Conservation (phyloP, 108 stramenopile species). For the Cyclotella baltica region DNA sequence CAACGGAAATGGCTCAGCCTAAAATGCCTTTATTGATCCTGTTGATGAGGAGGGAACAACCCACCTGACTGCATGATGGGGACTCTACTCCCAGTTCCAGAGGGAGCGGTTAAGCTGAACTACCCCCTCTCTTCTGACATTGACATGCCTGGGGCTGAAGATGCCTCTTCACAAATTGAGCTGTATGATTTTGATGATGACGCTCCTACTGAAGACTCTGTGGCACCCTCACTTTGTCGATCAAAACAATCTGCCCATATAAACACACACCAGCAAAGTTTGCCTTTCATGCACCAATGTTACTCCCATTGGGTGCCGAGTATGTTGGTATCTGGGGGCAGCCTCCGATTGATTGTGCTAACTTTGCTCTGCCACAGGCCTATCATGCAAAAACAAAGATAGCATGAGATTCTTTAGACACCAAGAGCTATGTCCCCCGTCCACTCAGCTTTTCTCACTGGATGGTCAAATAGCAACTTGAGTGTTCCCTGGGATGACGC, state of each 20-base stretch:
- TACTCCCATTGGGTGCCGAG: slow-evolving; percentile 6
- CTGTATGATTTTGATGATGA: no score
- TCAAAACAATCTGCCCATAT: slow-evolving; percentile 20
- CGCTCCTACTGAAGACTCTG: no score
- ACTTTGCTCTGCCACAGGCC: not conserved
- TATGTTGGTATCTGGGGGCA: not conserved
- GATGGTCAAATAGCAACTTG: not conserved
- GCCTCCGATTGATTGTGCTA: not conserved
- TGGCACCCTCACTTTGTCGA: no score
- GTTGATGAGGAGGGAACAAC: not conserved
- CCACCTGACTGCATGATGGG: no score
- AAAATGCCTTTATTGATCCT: not conserved
- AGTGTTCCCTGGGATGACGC: not conserved
- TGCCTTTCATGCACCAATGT: not conserved
- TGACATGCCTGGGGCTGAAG: no score
- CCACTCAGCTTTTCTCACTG: not conserved
- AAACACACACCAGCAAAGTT: not conserved
- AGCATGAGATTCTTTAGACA: not conserved
- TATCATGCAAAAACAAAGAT: not conserved
- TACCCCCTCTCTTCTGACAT: no score
- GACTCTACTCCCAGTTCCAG: no score
- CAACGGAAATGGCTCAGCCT: no score
- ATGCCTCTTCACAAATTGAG: no score
- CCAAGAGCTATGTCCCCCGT: not conserved
- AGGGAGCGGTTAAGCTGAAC: no score